Percentiles rank a stretch among this genome's conserved stretches.
These are phyloP conservation scores for Arthrinium puccinioides DNA, from an alignment of 2,329 filamentous ascomycete genomes.

Conservation along the genomic window DNA sequence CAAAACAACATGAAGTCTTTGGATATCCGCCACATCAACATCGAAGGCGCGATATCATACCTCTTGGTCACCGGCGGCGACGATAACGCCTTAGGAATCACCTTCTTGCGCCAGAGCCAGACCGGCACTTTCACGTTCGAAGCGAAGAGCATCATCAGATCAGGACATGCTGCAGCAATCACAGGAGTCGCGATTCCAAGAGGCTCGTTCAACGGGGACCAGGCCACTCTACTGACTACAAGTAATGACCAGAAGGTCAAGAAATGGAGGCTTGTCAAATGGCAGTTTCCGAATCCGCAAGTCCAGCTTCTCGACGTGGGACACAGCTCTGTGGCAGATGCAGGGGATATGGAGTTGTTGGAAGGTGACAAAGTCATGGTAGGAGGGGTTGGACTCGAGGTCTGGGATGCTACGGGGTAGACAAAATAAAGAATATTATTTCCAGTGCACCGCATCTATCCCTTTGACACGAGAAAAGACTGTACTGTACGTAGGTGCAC, in stretches of 20 bases:
- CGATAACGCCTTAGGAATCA: constrained; percentile 66
- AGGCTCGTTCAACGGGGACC: constrained; percentile 9
- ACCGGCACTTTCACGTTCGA: constrained; percentile 9
- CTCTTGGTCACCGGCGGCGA: constrained; percentile 75
- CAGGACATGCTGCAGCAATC: constrained; percentile 66
- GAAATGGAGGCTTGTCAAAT: constrained; percentile 35
- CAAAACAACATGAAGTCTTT: constrained; percentile 74
- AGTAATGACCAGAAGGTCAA: constrained; percentile 58
- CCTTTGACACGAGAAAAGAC: too few relatives aligned
- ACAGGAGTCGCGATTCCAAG: constrained; percentile 44
- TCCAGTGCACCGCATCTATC: neutral
- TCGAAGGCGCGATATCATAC: constrained; percentile 23
- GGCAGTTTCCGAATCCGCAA: constrained; percentile 9
- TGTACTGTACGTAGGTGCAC: too few relatives aligned
- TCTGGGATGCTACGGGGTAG: constrained; percentile 5
- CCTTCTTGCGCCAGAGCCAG: constrained; percentile 13
- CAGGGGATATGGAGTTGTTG: constrained; percentile 42
- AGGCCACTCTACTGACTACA: constrained; percentile 31
- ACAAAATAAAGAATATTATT: neutral
- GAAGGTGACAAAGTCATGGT: constrained; percentile 6
- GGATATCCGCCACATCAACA: constrained; percentile 26
- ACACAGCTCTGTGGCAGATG: constrained; percentile 55
- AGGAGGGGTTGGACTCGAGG: constrained; percentile 6
- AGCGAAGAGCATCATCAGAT: constrained; percentile 32
- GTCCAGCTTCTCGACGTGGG: constrained; percentile 38